Percentiles rank a stretch among this genome's conserved stretches.
phyloP scores from a whole-genome alignment of 176 grass and related monocot species.

The Bromus sterilis region DNA sequence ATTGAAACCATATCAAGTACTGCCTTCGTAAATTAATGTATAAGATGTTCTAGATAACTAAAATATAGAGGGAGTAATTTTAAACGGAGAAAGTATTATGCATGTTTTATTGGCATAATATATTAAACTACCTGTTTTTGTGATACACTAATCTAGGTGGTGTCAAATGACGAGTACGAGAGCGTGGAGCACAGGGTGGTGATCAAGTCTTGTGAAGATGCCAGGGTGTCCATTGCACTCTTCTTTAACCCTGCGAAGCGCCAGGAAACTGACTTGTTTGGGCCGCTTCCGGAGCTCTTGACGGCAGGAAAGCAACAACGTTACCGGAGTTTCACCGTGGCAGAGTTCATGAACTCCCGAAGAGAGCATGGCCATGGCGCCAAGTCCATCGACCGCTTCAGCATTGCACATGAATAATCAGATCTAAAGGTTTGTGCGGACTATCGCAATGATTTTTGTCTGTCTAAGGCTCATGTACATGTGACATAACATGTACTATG shows the following conservation, averaged over 20 bases:
- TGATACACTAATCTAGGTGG: background rate
- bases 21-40: too few relatives aligned
- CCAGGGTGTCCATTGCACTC: constrained; percentile 33
- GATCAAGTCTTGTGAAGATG: constrained; percentile 24
- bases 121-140: too few relatives aligned
- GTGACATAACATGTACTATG: too few relatives aligned
- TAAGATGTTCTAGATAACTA: too few relatives aligned
- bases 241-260: constrained; percentile 30
- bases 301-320: constrained; percentile 6
- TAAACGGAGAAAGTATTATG: too few relatives aligned
- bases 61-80: too few relatives aligned
- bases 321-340: constrained; percentile 20
- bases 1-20: too few relatives aligned
- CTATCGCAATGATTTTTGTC: too few relatives aligned
- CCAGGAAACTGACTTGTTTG: background rate
- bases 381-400: background rate
- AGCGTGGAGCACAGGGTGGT: constrained; percentile 41
- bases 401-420: background rate
- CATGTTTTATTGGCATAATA: too few relatives aligned
- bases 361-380: background rate
- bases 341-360: constrained; percentile 26
- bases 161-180: constrained; percentile 37
- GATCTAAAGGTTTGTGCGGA: background rate
- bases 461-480: too few relatives aligned
- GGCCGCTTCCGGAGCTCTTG: constrained; percentile 30